phyloP scores from a whole-genome alignment of 176 grass and related monocot genomes.

The Metroxylon sagu region DNA sequence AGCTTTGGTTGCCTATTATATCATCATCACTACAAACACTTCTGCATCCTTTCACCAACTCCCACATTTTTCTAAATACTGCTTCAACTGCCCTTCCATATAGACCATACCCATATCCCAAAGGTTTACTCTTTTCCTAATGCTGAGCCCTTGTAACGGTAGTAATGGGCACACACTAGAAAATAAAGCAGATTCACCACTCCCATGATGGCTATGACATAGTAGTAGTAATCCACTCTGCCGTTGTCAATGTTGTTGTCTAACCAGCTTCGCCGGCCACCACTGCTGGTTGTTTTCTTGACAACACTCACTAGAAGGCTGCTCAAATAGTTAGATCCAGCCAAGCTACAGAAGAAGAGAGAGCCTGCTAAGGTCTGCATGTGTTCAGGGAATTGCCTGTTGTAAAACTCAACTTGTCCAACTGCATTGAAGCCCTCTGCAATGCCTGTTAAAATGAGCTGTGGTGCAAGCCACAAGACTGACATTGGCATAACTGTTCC shows the following conservation, averaged over 20 bases:
- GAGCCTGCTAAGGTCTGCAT: conserved; percentile 66
- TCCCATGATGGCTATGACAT: conserved; percentile 43
- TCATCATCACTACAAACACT: no score
- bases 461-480: conserved; percentile 64
- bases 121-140: no score
- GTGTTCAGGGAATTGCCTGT: conserved; percentile 76
- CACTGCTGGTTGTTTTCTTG: conserved; percentile 26
- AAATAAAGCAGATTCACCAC: conserved; percentile 51
- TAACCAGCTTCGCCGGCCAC: conserved; percentile 7
- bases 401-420: conserved; percentile 79
- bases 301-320: conserved; percentile 36
- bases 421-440: conserved; percentile 56
- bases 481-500: conserved; percentile 53
- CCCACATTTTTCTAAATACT: no score
- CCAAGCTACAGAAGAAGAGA: conserved; percentile 42
- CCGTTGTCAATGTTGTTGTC: conserved; percentile 48
- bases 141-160: conserved; percentile 39
- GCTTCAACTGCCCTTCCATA: no score
- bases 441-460: conserved; percentile 55
- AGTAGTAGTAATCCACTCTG: conserved; percentile 60
- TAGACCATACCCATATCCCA: no score
- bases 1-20: no score
- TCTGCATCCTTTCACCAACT: no score
- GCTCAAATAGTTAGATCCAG: conserved; percentile 62
- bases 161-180: conserved; percentile 53